Base-by-base conservation (phyloP, 495 filamentous ascomycete species). In the Elaphomyces granulatus region DNA sequence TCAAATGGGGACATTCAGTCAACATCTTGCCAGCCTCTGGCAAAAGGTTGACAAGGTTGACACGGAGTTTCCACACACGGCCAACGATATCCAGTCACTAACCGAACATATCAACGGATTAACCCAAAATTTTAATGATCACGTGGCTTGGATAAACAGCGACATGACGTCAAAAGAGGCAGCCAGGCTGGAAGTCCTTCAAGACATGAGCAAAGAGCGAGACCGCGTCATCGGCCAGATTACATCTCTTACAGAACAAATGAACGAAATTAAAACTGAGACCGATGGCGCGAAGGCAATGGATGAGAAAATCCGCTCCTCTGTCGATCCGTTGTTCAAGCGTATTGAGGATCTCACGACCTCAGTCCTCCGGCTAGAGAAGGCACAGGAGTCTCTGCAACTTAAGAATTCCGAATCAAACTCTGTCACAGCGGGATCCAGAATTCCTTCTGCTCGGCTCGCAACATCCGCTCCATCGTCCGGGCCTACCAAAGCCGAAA, bases 191-290 rank as follows among this genome's bases (percentile, higher is more conserved):
- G 14, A 26, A 18, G 18, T 43, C 6, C 17, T 43, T 16, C 32
- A 43, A n/a, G 35, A 36, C 16, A 9, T 46, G 18, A 41, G 34
- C n/a, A 14, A 41, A 3, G 49, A 43, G 21, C 43, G 40, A 10
- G 19, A 44, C 15, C 23, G 21, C 2, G 21, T 52, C 6, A 20
- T 7, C n/a, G 32, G 31, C 8, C 32, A 45, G 19, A 20, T 46
- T 10, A 3, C 15, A 10, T 7, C 30, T 18, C 9, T 47, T 8
- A 16, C 32, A 7, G 17, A 19, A 20, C 21, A n/a, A 14, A 15
- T 43, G n/a, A 28, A 10, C 35, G 36, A 38, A 16, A n/a, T 53
- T 8, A 36, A 48, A 30, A 28, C 23, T 28, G 23, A 6, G 6
- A 12, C 23, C 6, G 23, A 28, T 12, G 12, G 12, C 12, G 12